Percentiles rank a stretch among this genome's conserved stretches.
phyloP scores from a whole-genome alignment of 306 rosid species.

The Carpinus fangiana region DNA sequence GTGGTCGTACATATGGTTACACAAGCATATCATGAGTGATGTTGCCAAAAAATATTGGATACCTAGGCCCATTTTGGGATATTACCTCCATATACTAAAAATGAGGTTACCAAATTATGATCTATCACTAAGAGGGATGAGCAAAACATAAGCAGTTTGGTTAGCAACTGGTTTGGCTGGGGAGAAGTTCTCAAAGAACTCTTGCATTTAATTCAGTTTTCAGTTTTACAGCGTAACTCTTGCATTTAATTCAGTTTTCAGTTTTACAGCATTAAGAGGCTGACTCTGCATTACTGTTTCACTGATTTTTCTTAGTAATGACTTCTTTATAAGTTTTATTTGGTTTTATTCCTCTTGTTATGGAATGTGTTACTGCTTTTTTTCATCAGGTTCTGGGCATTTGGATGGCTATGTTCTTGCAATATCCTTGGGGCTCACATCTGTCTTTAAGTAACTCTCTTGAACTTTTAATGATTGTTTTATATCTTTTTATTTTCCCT shows the following conservation, averaged over 20 bases:
- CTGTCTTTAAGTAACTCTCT: constrained; percentile 74
- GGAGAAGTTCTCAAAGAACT: not conserved
- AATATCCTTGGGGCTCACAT: constrained; percentile 75
- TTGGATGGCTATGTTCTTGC: constrained; percentile 84
- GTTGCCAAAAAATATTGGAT: too few relatives aligned
- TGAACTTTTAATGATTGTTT: constrained; percentile 6
- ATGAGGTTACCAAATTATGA: not conserved
- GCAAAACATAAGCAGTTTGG: not conserved
- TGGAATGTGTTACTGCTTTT: not conserved
- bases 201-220: not conserved
- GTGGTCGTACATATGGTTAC: too few relatives aligned
- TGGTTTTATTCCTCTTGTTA: not conserved
- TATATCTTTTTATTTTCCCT: not conserved
- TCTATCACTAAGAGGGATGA: not conserved
- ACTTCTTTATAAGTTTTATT: constrained; percentile 11
- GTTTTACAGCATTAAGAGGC: not conserved
- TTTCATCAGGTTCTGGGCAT: constrained; percentile 58
- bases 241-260: too few relatives aligned
- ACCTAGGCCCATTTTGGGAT: not conserved
- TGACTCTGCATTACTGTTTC: not conserved
- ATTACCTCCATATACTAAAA: not conserved
- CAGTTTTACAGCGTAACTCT: not conserved
- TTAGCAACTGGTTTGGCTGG: not conserved
- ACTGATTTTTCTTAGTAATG: constrained; percentile 2
- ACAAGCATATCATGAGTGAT: too few relatives aligned